These are phyloP conservation scores for Trypanosoma melophagium DNA, from an alignment of 208 protist species.

Conservation along the genomic window DNA sequence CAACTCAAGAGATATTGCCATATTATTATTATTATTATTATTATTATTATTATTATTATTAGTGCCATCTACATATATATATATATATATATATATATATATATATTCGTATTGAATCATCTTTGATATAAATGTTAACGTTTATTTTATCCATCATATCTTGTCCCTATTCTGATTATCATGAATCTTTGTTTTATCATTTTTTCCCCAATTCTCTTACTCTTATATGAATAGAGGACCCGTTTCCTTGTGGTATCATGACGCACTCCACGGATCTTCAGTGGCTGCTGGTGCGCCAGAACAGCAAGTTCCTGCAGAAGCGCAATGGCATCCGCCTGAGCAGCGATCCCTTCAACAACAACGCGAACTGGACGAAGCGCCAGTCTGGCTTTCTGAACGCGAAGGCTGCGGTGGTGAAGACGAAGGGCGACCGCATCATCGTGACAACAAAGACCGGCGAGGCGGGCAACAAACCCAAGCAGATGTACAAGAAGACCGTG, in stretches of 20 bases:
- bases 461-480: conserved; percentile 78
- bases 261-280: conserved; percentile 85
- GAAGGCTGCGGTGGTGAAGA: conserved; percentile 73
- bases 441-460: conserved; percentile 73
- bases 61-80: too few relatives aligned
- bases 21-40: too few relatives aligned
- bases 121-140: too few relatives aligned
- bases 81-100: too few relatives aligned
- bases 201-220: conserved; percentile 10
- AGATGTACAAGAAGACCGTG: conserved; percentile 69
- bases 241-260: conserved; percentile 37
- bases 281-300: conserved; percentile 80
- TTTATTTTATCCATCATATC: too few relatives aligned
- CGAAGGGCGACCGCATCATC: conserved; percentile 62
- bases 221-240: background rate
- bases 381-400: conserved; percentile 77
- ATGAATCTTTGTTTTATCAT: background rate
- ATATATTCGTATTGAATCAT: too few relatives aligned
- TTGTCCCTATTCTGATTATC: too few relatives aligned
- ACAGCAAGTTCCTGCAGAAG: conserved; percentile 88
- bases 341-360: conserved; percentile 89
- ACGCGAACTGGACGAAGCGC: conserved; percentile 87
- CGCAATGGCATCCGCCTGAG: conserved; percentile 75
- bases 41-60: too few relatives aligned
- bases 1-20: too few relatives aligned